These are phyloP conservation scores for Cladophialophora exuberans DNA, from an alignment of 2,329 filamentous ascomycete species.

Conservation along the genomic window DNA sequence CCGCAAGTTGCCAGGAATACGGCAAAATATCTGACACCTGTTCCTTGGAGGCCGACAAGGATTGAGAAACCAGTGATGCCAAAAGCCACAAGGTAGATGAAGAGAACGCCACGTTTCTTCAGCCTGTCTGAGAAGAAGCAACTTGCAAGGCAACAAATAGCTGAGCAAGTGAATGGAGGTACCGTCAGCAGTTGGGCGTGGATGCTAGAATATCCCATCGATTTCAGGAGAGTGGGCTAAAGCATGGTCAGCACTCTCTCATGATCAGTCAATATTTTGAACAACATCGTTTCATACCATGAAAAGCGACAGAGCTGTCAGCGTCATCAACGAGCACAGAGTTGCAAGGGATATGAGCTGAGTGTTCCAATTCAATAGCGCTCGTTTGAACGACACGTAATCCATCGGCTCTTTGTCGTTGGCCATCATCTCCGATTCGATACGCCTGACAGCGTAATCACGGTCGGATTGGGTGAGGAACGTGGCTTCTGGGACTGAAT, in stretches of 20 bases:
- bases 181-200: constrained; percentile 45
- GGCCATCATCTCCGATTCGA: constrained; percentile 24
- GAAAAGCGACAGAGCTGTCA: constrained; percentile 43
- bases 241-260: not conserved
- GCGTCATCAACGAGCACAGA: constrained; percentile 32
- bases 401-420: not conserved
- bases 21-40: constrained; percentile 50
- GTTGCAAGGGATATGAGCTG: not conserved
- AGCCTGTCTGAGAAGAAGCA: constrained; percentile 62
- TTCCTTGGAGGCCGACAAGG: constrained; percentile 36
- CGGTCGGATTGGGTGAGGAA: constrained; percentile 42
- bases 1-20: constrained; percentile 52
- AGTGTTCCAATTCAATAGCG: constrained; percentile 2
- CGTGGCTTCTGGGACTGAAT: constrained; percentile 42
- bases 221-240: constrained; percentile 43
- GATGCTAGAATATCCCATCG: constrained; percentile 43
- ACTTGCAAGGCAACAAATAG: constrained; percentile 41
- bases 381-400: not conserved
- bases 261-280: constrained; percentile 39
- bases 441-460: constrained; percentile 31
- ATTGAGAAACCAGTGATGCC: constrained; percentile 60
- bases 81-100: constrained; percentile 58
- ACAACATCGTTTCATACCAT: constrained; percentile 25
- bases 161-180: constrained; percentile 45
- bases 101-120: constrained; percentile 50